Percentiles rank a stretch among this genome's conserved stretches.
Evolutionary conservation across 495 filamentous ascomycete species (phyloP).

Genomic region (Hyphodiscus hymeniophilus): DNA sequence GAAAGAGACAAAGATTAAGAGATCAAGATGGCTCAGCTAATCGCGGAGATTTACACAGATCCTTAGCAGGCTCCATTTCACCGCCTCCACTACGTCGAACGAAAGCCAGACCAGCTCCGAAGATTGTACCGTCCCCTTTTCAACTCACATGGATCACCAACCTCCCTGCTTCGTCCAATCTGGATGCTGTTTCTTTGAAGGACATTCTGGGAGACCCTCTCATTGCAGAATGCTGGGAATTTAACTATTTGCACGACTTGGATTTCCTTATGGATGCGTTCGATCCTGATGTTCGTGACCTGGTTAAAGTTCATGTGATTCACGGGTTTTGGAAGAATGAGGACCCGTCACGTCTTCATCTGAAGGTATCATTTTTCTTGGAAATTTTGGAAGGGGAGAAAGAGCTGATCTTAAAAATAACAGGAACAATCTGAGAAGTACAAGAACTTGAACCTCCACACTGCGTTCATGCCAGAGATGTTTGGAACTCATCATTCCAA

Average conservation of each 20-base stretch:
- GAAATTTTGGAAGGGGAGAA: too few relatives aligned
- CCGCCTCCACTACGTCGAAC: constrained; percentile 19
- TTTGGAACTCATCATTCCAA: constrained; percentile 79
- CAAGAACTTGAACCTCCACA: constrained; percentile 59
- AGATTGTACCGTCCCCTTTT: constrained; percentile 51
- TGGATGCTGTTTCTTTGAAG: constrained; percentile 55
- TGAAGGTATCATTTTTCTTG: too few relatives aligned
- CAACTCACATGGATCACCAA: constrained; percentile 66
- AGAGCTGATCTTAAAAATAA: neutral
- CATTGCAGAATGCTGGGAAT: constrained; percentile 82
- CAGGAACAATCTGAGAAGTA: constrained; percentile 43
- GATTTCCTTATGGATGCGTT: constrained; percentile 58
- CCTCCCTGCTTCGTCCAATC: constrained; percentile 51
- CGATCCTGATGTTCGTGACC: constrained; percentile 55
- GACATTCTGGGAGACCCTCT: constrained; percentile 76
- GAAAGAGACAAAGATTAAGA: constrained; percentile 14
- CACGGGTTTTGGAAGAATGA: constrained; percentile 86
- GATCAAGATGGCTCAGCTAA: constrained; percentile 1
- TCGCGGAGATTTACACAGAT: neutral
- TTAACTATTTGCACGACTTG: constrained; percentile 81
- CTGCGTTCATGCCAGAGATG: constrained; percentile 75
- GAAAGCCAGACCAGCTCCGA: neutral
- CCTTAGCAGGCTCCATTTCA: constrained; percentile 15
- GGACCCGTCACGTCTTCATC: constrained; percentile 45
- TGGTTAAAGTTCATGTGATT: constrained; percentile 66